phyloP scores from a whole-genome alignment of 2,329 filamentous ascomycete genomes.

The Epichloe festucae region DNA sequence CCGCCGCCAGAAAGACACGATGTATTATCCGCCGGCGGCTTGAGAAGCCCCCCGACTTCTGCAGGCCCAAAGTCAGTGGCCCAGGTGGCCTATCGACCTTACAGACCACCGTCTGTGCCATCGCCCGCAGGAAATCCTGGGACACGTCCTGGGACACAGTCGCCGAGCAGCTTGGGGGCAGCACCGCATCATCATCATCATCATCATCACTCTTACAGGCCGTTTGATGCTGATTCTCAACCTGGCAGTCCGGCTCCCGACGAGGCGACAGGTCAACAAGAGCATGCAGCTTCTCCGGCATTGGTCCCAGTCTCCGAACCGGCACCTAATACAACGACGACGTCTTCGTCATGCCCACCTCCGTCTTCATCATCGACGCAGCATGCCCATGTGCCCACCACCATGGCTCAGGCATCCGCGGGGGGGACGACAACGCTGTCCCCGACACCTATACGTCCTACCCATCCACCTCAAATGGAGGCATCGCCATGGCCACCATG shows the following conservation, averaged over 20 bases:
- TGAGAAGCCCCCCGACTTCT: background rate
- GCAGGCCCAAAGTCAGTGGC: background rate
- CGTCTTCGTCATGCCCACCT: background rate
- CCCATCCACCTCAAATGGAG: background rate
- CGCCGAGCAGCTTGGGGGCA: background rate
- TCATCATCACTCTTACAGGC: slow-evolving; percentile 11
- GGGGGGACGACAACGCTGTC: no score
- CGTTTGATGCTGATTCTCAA: background rate
- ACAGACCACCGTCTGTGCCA: slow-evolving; percentile 13
- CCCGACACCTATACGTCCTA: background rate
- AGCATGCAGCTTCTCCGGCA: background rate
- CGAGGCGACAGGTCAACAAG: background rate
- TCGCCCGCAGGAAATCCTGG: background rate
- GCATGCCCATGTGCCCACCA: no score
- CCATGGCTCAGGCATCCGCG: no score
- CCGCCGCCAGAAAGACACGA: slow-evolving; percentile 7
- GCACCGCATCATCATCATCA: slow-evolving; percentile 14
- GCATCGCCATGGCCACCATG: no score
- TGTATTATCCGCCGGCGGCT: background rate
- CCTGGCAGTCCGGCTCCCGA: background rate
- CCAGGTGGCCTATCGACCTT: slow-evolving; percentile 16
- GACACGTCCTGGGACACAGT: background rate
- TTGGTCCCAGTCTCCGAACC: background rate
- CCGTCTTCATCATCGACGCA: no score
- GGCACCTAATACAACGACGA: background rate